phyloP scores from a whole-genome alignment of 1,284 basidiomycete species.

The Malassezia japonica region DNA sequence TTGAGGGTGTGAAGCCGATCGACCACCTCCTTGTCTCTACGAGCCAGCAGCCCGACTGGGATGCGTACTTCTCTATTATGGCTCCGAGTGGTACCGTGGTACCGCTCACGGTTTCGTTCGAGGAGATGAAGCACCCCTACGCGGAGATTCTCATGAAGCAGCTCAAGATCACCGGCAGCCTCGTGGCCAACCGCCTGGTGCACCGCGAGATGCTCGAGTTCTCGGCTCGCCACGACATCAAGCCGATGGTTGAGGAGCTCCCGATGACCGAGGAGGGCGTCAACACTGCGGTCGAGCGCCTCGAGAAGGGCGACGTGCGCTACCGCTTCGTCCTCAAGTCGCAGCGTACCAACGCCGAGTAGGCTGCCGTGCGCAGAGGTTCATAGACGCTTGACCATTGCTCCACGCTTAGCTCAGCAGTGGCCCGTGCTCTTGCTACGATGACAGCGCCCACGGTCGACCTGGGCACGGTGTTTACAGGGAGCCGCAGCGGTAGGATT shows the following conservation, averaged over 20 bases:
- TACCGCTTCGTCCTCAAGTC: constrained; percentile 41
- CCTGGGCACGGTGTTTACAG: constrained; percentile 37
- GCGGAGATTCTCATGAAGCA: constrained; percentile 30
- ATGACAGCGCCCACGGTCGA: too few species aligned
- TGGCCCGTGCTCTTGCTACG: too few species aligned
- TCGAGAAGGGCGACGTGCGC: constrained; percentile 40
- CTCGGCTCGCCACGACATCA: constrained; percentile 27
- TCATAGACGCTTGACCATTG: constrained; percentile 33
- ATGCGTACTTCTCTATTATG: constrained; percentile 31
- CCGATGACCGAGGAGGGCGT: constrained; percentile 40
- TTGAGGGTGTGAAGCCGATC: constrained; percentile 36
- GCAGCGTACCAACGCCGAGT: constrained; percentile 6
- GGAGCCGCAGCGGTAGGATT: constrained; percentile 31
- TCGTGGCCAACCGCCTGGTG: constrained; percentile 33
- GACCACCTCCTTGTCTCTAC: constrained; percentile 34
- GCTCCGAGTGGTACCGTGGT: constrained; percentile 31
- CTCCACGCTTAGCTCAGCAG: too few species aligned
- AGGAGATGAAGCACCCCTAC: constrained; percentile 31
- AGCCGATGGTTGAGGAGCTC: constrained; percentile 39
- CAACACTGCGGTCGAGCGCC: constrained; percentile 32
- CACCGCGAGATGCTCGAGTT: constrained; percentile 40
- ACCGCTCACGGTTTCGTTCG: constrained; percentile 32
- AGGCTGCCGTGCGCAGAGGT: constrained; percentile 27
- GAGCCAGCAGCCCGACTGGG: constrained; percentile 36
- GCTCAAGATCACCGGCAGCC: constrained; percentile 31